These are phyloP conservation scores for Anethum foeniculum DNA, from an alignment of 140 eudicot genomes.

Conservation along the genomic window DNA sequence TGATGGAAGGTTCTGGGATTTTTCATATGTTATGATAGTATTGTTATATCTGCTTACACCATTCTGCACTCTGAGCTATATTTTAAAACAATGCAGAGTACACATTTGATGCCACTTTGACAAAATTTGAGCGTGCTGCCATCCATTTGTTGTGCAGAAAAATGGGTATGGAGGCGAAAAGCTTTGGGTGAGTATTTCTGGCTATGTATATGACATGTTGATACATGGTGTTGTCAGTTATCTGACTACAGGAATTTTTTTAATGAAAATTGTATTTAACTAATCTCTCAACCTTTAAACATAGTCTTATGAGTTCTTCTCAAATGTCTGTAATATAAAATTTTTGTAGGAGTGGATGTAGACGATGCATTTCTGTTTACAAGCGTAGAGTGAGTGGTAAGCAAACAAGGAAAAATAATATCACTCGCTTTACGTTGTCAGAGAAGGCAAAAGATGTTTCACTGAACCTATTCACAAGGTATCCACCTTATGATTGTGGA, in stretches of 20 bases:
- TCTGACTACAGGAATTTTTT: not conserved
- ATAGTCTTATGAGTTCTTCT: not conserved
- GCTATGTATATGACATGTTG: conserved; percentile 1
- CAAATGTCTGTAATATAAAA: not conserved
- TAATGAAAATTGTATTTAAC: not conserved
- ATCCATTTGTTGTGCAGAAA: conserved; percentile 51
- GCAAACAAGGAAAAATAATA: conserved; percentile 16
- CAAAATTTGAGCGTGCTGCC: conserved; percentile 53
- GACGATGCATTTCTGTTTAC: conserved; percentile 47
- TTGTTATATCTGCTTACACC: not conserved
- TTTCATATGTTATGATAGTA: not conserved
- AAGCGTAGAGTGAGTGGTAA: conserved; percentile 17
- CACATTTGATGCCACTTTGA: conserved; percentile 51
- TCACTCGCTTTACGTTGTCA: conserved; percentile 54
- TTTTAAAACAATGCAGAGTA: conserved; percentile 42
- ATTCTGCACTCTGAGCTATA: not conserved
- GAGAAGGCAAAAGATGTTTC: conserved; percentile 53
- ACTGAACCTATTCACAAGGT: conserved; percentile 46
- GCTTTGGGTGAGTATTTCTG: conserved; percentile 65
- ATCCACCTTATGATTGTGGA: conserved; percentile 64
- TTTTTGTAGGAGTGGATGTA: conserved; percentile 34
- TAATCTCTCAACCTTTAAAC: not conserved
- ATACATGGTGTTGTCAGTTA: not conserved
- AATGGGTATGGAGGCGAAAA: conserved; percentile 61
- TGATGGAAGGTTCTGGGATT: not conserved